phyloP scores from a whole-genome alignment of 129 eudicot species.

The Flaveria sonorensis region DNA sequence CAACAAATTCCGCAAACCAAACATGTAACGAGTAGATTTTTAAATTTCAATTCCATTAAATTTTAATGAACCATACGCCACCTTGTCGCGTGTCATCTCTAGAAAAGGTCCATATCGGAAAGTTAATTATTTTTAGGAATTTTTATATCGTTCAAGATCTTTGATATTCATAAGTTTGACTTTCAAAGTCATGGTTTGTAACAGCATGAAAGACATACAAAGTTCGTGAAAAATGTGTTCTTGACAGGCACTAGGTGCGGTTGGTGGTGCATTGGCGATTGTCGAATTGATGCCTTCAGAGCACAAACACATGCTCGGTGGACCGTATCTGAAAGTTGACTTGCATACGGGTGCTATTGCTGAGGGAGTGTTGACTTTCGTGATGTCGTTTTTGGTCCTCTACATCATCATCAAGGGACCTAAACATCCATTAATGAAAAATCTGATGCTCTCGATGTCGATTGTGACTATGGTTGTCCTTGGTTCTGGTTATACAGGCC shows the following conservation, averaged over 20 bases:
- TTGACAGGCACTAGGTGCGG: constrained; percentile 84
- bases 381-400: constrained; percentile 66
- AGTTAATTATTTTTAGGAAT: too few species aligned
- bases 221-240: neutral
- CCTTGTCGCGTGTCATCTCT: too few species aligned
- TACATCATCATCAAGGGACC: constrained; percentile 66
- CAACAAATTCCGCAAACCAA: too few species aligned
- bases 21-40: too few species aligned
- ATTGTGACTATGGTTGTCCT: constrained; percentile 60
- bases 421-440: constrained; percentile 53
- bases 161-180: neutral
- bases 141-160: too few species aligned
- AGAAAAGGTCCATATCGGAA: too few species aligned
- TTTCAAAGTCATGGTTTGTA: neutral
- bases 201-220: neutral
- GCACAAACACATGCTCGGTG: constrained; percentile 76
- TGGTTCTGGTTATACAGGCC: constrained; percentile 84
- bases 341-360: constrained; percentile 87
- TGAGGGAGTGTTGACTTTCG: constrained; percentile 75
- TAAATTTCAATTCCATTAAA: too few species aligned
- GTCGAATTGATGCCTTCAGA: constrained; percentile 69
- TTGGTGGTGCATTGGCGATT: constrained; percentile 75
- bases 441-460: constrained; percentile 71
- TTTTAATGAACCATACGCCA: too few species aligned
- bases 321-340: constrained; percentile 85